These are phyloP conservation scores for Phytophthora foliorum DNA, from an alignment of 352 stramenopile genomes.

Conservation along the genomic window DNA sequence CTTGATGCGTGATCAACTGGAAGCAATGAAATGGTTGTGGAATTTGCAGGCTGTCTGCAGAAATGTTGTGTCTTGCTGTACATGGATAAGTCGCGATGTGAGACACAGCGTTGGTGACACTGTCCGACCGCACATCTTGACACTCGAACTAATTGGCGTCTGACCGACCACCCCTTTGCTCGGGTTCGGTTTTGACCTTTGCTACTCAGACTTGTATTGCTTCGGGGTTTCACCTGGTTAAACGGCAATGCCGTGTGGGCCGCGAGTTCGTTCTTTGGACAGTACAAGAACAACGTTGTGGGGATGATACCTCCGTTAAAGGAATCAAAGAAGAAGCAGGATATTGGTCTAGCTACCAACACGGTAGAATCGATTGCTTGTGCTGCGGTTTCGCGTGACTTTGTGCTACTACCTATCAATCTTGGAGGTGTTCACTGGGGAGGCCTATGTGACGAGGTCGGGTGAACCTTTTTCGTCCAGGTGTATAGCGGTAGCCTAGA, in stretches of 20 bases:
- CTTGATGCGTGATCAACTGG: constrained; percentile 5
- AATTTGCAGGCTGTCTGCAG: constrained; percentile 12
- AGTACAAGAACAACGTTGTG: constrained; percentile 7
- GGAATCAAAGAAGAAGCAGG: neutral
- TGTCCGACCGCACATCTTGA: neutral
- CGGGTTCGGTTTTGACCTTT: constrained; percentile 7
- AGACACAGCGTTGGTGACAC: neutral
- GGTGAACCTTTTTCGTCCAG: too few species aligned
- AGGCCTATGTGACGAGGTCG: too few species aligned
- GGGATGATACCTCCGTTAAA: neutral
- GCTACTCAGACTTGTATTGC: constrained; percentile 11
- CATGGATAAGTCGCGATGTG: constrained; percentile 2
- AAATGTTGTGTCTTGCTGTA: constrained; percentile 4
- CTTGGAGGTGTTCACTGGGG: constrained; percentile 15
- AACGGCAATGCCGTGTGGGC: constrained; percentile 3
- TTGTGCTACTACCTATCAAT: constrained; percentile 12
- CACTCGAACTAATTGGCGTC: neutral
- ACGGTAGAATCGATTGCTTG: constrained; percentile 5
- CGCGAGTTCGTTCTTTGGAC: neutral
- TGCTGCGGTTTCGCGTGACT: neutral
- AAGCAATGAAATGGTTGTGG: constrained; percentile 17
- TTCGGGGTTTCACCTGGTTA: neutral
- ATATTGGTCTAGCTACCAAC: neutral
- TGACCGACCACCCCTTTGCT: constrained; percentile 1
- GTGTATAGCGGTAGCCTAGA: too few species aligned